Evolutionary conservation across 768 basidiomycete species (phyloP), one percentile per base, ranked within the genome.

Genomic region (Cystofilobasidium ferigula): DNA sequence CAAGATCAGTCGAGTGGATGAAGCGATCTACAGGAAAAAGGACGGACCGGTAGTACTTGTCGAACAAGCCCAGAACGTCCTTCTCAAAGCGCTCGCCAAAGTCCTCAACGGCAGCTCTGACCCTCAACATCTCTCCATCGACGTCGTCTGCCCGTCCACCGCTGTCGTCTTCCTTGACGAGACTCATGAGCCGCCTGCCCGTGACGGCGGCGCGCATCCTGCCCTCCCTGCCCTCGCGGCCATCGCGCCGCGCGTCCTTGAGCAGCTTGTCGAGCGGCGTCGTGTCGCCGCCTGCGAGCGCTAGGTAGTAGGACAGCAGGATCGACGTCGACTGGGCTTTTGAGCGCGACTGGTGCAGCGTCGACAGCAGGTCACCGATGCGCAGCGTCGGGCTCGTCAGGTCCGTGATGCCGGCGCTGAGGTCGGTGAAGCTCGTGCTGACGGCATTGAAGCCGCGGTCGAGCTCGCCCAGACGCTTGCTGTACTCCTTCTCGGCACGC

Each of bases 41-140:
- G 3, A 57, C 60, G 53, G 16, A 67, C 65, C 93, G 84, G 77
- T 98, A 99, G 72, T 89, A 93, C 70, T 87, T 80, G 75, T 99
- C 95, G 74, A 99, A 99, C 47, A 98, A 79, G 73, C 88, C 85
- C 61, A 99, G 83, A 84, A 97, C 94, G 73, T 98, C 94, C 78
- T 94, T 98, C 77, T 99, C 95, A 70, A 98, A 98, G 76, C 87
- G 89, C 78, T 99, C 95, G 78, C 95, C 95, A 71, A 97, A 98
- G 74, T 93, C 72, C 3, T 30, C 65, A 2, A 48, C 58, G 16
- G 59, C 65, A 20, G 6, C 32, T 16, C 57, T 32, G 26, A 36
- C 64, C 60, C 16, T 59, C 32, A 16, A 47, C 64, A 51, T 22
- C 57, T 32, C 64, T 8, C 57, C 57, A 10, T n/a, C 35, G 20